Percentiles rank a stretch among this genome's conserved stretches.
Conservation (phyloP, 352 stramenopile genomes). For the Phytophthora kernoviae region DNA sequence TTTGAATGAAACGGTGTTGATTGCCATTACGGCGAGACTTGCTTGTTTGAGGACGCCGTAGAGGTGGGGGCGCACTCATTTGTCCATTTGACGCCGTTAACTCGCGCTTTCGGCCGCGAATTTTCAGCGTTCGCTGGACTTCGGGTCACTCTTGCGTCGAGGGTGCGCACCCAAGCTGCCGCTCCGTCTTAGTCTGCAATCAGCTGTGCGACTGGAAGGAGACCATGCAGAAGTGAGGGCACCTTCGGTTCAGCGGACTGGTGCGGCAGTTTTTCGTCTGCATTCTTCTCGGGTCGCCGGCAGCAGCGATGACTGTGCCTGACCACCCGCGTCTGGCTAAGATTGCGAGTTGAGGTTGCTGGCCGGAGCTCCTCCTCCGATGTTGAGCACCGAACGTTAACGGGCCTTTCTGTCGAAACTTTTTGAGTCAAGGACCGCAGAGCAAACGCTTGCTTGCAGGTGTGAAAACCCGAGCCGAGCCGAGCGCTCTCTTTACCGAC, state of each 20-base stretch:
- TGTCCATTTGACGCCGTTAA: slow-evolving; percentile 13
- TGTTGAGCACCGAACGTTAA: not conserved
- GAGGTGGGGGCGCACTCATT: slow-evolving; percentile 7
- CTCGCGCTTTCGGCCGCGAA: slow-evolving; percentile 6
- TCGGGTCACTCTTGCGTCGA: slow-evolving; percentile 12
- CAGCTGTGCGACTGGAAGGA: slow-evolving; percentile 8
- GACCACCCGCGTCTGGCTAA: not conserved
- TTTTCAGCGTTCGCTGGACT: slow-evolving; percentile 27
- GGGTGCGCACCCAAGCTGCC: slow-evolving; percentile 26
- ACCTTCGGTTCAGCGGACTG: slow-evolving; percentile 12
- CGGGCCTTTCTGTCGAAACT: not conserved
- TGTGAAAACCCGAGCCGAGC: not conserved
- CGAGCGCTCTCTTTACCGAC: not conserved
- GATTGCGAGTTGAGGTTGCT: not conserved
- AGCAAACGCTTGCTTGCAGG: slow-evolving; percentile 8
- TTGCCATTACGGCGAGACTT: slow-evolving; percentile 10
- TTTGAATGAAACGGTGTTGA: not conserved
- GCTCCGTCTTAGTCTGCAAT: slow-evolving; percentile 35
- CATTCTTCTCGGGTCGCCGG: slow-evolving; percentile 1
- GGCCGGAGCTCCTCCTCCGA: not conserved
- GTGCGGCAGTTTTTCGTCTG: slow-evolving; percentile 4
- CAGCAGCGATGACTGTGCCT: not conserved
- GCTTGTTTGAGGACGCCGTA: slow-evolving; percentile 1
- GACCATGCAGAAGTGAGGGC: slow-evolving; percentile 14
- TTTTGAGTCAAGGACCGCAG: not conserved